These are phyloP conservation scores for Pilatotrama ljubarskyi DNA, from an alignment of 768 basidiomycete genomes.

Conservation along the genomic window DNA sequence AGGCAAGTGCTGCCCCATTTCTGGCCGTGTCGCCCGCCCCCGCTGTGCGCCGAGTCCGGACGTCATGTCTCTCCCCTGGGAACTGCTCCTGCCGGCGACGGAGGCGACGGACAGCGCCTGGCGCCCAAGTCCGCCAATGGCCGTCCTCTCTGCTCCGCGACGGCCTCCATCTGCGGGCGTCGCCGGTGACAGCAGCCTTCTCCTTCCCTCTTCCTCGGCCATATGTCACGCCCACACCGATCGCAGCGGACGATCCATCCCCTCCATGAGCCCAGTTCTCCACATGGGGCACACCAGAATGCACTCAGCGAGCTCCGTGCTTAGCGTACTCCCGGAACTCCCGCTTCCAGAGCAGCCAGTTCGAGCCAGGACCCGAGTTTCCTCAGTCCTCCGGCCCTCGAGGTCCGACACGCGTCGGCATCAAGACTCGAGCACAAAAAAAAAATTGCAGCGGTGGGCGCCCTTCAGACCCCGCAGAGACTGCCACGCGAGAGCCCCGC, in stretches of 20 bases:
- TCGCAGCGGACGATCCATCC: constrained; percentile 14
- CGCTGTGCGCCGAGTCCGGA: background rate
- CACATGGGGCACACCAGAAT: background rate
- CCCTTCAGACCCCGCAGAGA: background rate
- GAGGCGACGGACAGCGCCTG: background rate
- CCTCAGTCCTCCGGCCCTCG: background rate
- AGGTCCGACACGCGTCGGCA: no score
- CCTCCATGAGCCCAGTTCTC: background rate
- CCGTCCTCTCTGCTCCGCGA: background rate
- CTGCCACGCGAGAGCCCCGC: background rate
- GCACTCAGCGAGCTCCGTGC: background rate
- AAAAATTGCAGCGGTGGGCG: background rate
- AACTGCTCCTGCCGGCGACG: background rate
- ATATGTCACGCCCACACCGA: constrained; percentile 8
- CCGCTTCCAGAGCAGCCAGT: background rate
- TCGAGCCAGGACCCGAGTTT: constrained; percentile 2
- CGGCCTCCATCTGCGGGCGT: background rate
- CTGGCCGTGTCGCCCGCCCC: background rate
- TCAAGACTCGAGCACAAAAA: no score
- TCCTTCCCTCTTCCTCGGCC: background rate
- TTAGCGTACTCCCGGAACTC: background rate
- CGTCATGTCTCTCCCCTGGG: constrained; percentile 5
- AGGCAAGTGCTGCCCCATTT: background rate
- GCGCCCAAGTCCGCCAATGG: background rate
- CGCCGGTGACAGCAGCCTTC: constrained; percentile 3